A percentile compares a stretch with the other conserved stretches of the same genome.
Conservation (phyloP, 352 stramenopile species). For the Phytophthora tentaculata region DNA sequence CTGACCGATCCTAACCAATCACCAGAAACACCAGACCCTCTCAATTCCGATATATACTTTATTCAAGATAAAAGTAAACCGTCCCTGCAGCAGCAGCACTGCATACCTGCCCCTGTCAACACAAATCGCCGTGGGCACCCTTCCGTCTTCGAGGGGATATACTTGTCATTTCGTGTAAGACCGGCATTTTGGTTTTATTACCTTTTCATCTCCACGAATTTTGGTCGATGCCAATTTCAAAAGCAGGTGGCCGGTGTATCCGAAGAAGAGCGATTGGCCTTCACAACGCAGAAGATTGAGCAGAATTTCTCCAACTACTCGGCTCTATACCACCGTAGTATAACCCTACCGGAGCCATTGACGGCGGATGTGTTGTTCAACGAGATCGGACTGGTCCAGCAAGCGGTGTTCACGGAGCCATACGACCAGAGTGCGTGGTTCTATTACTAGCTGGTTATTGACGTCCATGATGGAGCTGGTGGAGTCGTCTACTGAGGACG, state of each 20-base stretch:
- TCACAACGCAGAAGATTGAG: constrained; percentile 95
- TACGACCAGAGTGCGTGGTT: constrained; percentile 99
- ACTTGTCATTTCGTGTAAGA: too few relatives aligned
- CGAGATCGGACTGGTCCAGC: constrained; percentile 89
- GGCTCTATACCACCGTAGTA: constrained; percentile 72
- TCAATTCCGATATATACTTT: too few relatives aligned
- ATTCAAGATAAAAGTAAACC: too few relatives aligned
- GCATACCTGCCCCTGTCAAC: too few relatives aligned
- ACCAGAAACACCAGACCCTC: too few relatives aligned
- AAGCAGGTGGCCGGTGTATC: constrained; percentile 56
- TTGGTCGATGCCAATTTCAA: too few relatives aligned
- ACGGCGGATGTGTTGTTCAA: constrained; percentile 49
- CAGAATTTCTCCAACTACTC: constrained; percentile 99
- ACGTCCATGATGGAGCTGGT: constrained; percentile 72
- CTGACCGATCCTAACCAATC: too few relatives aligned
- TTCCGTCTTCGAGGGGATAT: too few relatives aligned
- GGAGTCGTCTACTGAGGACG: constrained; percentile 46
- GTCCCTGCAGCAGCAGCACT: too few relatives aligned
- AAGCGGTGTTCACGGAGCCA: constrained; percentile 98
- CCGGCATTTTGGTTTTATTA: too few relatives aligned
- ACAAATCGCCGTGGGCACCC: too few relatives aligned
- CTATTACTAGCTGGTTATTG: constrained; percentile 96
- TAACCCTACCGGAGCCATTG: constrained; percentile 46
- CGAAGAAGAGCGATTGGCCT: constrained; percentile 89
- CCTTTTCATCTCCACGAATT: too few relatives aligned